Base-by-base conservation (phyloP, 768 basidiomycete species). In the Brasilioporus rufonigricans region DNA sequence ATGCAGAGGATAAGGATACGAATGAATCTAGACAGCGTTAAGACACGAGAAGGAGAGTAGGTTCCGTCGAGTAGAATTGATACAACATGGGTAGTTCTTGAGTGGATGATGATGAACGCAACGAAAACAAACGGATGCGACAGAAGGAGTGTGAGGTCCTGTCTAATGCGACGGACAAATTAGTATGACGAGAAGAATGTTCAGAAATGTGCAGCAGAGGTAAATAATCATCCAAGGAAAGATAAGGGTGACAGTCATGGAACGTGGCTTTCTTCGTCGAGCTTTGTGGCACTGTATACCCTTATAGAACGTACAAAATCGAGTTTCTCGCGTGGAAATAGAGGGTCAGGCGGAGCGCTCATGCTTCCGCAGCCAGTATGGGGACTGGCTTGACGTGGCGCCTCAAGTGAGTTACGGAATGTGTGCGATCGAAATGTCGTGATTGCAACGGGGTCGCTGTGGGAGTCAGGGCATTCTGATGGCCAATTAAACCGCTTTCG, bases 401-500 rank as follows among this genome's bases (percentile, higher is more conserved):
- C 6, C 8, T 72, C 69, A 1, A 19, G 16, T 13, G 66, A 67
- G 48, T 45, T 60, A 24, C 60, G 60, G 45, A 57, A 57, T 14
- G 56, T 50, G 14, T 56, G 54, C 3, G 62, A 64, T 40, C 63
- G 64, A 39, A 64, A 69, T 19, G 66, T 66, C 32, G 50, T 31
- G 27, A 61, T 55, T 32, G 57, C 65, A 31, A 58, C 62, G 40
- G 59, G 59, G 32, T 26, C 35, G 8, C 72, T 36, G 44, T 66
- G 65, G 50, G 61, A 61, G 56, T 75, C 74, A 47, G 73, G 64
- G 29, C 69, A 65, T 41, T 80, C 78, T 38, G 76, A 71, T 6
- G 86, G 85, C 86, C 86, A 89, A 61, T 87, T 81, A 65, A 89
- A 81, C 39, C 87, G 81, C 52, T 73, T 74, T 48, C 86, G 80